These are phyloP conservation scores for Cryomyces antarcticus DNA, from an alignment of 495 filamentous ascomycete genomes.

Conservation along the genomic window DNA sequence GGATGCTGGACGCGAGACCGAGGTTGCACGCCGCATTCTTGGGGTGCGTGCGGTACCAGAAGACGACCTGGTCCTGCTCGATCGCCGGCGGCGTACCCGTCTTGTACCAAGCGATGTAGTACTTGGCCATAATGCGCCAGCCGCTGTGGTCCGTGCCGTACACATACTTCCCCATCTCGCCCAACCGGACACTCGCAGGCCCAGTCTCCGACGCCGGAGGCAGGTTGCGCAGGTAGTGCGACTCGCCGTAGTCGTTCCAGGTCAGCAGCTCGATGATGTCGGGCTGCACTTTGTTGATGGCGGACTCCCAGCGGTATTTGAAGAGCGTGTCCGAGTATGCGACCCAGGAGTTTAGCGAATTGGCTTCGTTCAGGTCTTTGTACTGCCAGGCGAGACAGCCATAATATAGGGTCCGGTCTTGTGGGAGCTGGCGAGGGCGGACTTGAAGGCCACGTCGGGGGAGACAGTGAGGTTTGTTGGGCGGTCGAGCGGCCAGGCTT, in stretches of 20 bases:
- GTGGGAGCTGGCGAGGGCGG: conserved; percentile 5
- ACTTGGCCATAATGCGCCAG: conserved; percentile 1
- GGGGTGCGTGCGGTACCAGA: conserved; percentile 13
- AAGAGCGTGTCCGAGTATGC: conserved; percentile 11
- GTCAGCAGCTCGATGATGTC: conserved; percentile 3
- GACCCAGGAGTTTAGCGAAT: conserved; percentile 8
- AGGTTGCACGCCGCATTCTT: conserved; percentile 4
- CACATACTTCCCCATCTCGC: neutral
- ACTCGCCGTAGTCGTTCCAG: conserved; percentile 2
- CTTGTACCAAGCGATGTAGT: conserved; percentile 2
- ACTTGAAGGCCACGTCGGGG: conserved; percentile 9
- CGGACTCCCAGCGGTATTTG: conserved; percentile 2
- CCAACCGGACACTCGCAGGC: neutral
- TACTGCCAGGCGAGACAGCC: conserved; percentile 11
- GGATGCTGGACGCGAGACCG: conserved; percentile 1
- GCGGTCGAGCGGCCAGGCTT: conserved; percentile 10
- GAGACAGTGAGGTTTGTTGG: conserved; percentile 4
- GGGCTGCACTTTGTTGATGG: conserved; percentile 5
- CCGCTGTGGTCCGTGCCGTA: neutral
- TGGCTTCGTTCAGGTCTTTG: conserved; percentile 10
- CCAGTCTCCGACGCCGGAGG: neutral
- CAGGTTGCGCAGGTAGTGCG: conserved; percentile 1
- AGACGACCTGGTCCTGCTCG: conserved; percentile 9
- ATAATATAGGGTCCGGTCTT: conserved; percentile 11
- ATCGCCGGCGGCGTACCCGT: neutral